Evolutionary conservation across 1,284 basidiomycete species (phyloP).

Genomic region (Microbotryum scabiosae): DNA sequence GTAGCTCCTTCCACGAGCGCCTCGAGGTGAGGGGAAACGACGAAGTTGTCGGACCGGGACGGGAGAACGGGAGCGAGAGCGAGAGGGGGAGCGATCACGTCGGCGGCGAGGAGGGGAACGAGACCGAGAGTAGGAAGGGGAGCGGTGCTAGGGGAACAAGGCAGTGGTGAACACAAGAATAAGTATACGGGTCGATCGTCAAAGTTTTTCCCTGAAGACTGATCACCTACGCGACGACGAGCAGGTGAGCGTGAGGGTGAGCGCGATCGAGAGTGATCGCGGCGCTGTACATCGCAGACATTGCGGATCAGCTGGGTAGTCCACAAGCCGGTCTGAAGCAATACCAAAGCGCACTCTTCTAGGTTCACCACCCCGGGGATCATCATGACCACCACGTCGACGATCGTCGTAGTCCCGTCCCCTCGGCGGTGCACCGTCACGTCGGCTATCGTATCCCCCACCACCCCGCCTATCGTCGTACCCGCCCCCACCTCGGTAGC

Average conservation of each 20-base stretch:
- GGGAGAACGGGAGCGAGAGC: slow-evolving; percentile 8
- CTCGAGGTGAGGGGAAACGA: neutral
- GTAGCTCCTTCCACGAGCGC: neutral
- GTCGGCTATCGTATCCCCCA: slow-evolving; percentile 2
- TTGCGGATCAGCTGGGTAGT: slow-evolving; percentile 6
- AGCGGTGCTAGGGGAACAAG: neutral
- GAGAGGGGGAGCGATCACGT: neutral
- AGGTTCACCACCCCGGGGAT: neutral
- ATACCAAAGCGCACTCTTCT: slow-evolving; percentile 1
- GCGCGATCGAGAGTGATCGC: neutral
- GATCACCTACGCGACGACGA: neutral
- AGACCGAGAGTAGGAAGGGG: neutral
- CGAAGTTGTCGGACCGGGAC: neutral
- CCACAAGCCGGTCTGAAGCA: neutral
- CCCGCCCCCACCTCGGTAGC: slow-evolving; percentile 17
- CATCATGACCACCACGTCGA: slow-evolving; percentile 6
- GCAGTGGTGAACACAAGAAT: neutral
- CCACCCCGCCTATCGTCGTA: slow-evolving; percentile 8
- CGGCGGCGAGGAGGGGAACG: slow-evolving; percentile 1
- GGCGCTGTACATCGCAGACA: neutral
- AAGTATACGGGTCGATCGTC: neutral
- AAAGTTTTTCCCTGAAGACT: neutral
- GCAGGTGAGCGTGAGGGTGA: neutral
- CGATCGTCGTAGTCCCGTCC: slow-evolving; percentile 1
- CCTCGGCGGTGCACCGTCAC: neutral